A percentile compares a stretch with the other conserved stretches of the same genome.
These are phyloP conservation scores for Melanogaster broomeanus DNA, from an alignment of 768 basidiomycete species.

Conservation along the genomic window DNA sequence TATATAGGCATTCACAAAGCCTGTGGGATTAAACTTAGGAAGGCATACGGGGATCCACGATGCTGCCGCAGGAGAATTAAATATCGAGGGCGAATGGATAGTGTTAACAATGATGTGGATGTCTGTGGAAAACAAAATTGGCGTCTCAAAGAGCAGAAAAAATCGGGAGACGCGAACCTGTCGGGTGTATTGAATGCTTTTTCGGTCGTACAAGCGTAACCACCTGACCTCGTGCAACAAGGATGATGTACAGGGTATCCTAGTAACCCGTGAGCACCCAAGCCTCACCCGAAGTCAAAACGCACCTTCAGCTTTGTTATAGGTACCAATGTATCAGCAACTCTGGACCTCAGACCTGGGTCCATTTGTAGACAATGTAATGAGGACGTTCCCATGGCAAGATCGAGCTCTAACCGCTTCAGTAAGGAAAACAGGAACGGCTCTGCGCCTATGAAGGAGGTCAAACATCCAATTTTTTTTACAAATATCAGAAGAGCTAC, in stretches of 20 bases:
- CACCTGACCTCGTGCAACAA: conserved; percentile 77
- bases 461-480: neutral
- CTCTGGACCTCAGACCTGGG: conserved; percentile 61
- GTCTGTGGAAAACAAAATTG: conserved; percentile 41
- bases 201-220: conserved; percentile 87
- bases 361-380: conserved; percentile 82
- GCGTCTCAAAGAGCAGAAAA: neutral
- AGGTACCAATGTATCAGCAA: conserved; percentile 83
- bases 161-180: conserved; percentile 50
- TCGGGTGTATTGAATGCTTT: conserved; percentile 94
- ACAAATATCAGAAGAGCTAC: conserved; percentile 31
- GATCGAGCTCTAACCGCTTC: conserved; percentile 68
- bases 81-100: conserved; percentile 77
- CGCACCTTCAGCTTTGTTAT: conserved; percentile 75
- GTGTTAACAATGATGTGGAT: conserved; percentile 94
- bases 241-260: conserved; percentile 90
- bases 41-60: conserved; percentile 96
- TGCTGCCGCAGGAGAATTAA: conserved; percentile 75
- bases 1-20: conserved; percentile 92
- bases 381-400: conserved; percentile 80
- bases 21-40: conserved; percentile 87
- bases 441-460: conserved; percentile 66
- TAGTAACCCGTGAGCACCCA: conserved; percentile 29
- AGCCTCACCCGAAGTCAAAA: neutral
- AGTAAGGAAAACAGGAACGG: conserved; percentile 76